Evolutionary conservation across 108 stramenopile species (phyloP), one percentile per base, ranked within the genome.

Genomic region (Fragilaria radians): DNA sequence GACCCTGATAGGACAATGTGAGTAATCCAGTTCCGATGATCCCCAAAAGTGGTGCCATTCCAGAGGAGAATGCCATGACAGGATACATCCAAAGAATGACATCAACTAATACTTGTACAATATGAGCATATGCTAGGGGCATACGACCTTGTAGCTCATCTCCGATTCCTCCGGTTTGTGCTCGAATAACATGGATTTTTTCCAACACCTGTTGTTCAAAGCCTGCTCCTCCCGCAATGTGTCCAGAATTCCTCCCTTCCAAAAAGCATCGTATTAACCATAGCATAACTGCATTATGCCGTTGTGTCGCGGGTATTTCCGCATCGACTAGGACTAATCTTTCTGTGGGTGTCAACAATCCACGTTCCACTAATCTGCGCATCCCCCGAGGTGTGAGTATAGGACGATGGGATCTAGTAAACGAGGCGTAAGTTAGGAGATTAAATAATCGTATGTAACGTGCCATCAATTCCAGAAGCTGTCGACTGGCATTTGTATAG

Each of bases 51-150:
- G 81, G 81, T 22, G 79, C 82, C 87, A 93, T 89, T 11, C 79
- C 85, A 28, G 76, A 73, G 4, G 65, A 63, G 28, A 91, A 74
- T 7, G 89, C 89, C 89, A 95, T 89, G 49, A 86, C 59, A 32
- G 91, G 91, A 66, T 89, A 93, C 83, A 89, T 84, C 86, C 85
- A 88, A 28, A 89, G 46, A 48, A 93, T 80, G 11, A 89, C 64
- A 70, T 93, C 94, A 2, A 93, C 78, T 22, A 95, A 52, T 19
- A 91, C 79, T 66, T 92, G 91, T 30, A 93, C 94, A 46, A 93
- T 85, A 59, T 95, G 94, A 5, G 91, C 86, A 76, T 95, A 95
- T 5, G 91, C 91, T 22, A 95, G 61, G n/a, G 91, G 91, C 88
- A 93, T 95, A 1, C 94, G 67, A 18, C 89, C 94, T 63, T 72